Conservation (phyloP, 2,329 filamentous ascomycete genomes). For the Colletotrichum somersetense region DNA sequence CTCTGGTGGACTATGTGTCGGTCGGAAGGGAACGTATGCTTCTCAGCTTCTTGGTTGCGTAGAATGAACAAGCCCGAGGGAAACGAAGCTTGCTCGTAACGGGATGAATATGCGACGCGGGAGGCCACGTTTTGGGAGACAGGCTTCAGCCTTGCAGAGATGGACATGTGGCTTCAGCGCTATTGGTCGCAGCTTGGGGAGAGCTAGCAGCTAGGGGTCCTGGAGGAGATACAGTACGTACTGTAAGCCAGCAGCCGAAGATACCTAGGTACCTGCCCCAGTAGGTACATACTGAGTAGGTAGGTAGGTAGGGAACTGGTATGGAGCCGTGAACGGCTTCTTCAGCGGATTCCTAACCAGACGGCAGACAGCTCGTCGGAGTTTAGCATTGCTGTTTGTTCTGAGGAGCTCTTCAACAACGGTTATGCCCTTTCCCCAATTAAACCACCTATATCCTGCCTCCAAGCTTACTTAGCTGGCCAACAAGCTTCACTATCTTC, state of each 20-base stretch:
- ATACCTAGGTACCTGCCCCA: neutral
- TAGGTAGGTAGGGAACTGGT: neutral
- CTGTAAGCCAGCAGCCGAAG: constrained; percentile 1
- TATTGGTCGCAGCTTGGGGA: constrained; percentile 19
- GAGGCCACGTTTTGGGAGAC: constrained; percentile 34
- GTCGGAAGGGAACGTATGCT: neutral
- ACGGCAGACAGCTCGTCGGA: neutral
- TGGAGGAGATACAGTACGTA: neutral
- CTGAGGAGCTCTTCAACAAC: neutral
- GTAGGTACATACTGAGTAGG: too few relatives aligned
- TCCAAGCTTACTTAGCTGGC: neutral
- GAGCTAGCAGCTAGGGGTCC: constrained; percentile 3
- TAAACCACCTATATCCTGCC: too few relatives aligned
- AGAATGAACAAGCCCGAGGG: neutral
- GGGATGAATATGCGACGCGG: constrained; percentile 25
- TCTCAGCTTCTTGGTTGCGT: constrained; percentile 25
- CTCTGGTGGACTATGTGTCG: constrained; percentile 9
- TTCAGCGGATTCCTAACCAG: constrained; percentile 6
- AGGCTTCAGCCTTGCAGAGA: constrained; percentile 39
- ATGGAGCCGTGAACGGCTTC: neutral
- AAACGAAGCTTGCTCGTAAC: constrained; percentile 9
- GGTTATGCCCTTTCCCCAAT: too few relatives aligned
- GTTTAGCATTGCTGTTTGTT: neutral
- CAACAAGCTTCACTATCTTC: neutral
- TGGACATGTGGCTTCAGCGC: constrained; percentile 35